Conservation (phyloP, 2,329 filamentous ascomycete genomes). For the Phaeosphaeriaceae sp. region DNA sequence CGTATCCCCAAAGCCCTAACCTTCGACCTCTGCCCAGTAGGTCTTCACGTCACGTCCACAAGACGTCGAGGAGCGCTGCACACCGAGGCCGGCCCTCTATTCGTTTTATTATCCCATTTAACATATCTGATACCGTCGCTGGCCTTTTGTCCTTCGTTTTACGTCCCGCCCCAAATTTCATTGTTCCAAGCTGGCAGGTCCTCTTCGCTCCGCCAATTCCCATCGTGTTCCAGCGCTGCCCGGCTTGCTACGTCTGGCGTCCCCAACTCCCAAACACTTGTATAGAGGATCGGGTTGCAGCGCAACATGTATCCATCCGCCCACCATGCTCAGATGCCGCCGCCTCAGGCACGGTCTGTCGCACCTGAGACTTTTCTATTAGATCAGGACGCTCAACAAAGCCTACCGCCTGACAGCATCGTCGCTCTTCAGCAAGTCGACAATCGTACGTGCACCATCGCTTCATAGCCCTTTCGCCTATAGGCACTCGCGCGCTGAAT, state of each 20-base stretch:
- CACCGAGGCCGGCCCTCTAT: constrained; percentile 48
- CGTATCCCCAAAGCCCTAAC: constrained; percentile 45
- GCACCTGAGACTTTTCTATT: constrained; percentile 99
- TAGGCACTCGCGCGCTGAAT: neutral
- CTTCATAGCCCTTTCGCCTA: constrained; percentile 6
- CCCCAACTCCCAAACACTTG: constrained; percentile 34
- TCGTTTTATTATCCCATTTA: constrained; percentile 46
- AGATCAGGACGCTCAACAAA: constrained; percentile 95
- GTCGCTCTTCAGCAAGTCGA: constrained; percentile 98
- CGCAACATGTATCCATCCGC: constrained; percentile 56
- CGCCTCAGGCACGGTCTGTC: constrained; percentile 69
- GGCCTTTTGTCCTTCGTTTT: constrained; percentile 45
- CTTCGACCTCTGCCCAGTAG: constrained; percentile 37
- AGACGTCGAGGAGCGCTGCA: constrained; percentile 31
- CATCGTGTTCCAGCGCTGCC: constrained; percentile 33
- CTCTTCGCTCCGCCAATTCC: constrained; percentile 36
- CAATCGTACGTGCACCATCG: constrained; percentile 75
- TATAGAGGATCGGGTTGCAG: constrained; percentile 45
- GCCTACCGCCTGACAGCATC: constrained; percentile 92
- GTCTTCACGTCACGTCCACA: constrained; percentile 40
- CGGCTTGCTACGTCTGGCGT: constrained; percentile 37
- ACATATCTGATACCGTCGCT: constrained; percentile 46
- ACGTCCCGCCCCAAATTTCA: constrained; percentile 41
- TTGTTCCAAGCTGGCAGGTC: constrained; percentile 48
- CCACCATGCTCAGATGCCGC: constrained; percentile 80